phyloP scores from a whole-genome alignment of 352 stramenopile genomes.

The Phytophthora capsici region DNA sequence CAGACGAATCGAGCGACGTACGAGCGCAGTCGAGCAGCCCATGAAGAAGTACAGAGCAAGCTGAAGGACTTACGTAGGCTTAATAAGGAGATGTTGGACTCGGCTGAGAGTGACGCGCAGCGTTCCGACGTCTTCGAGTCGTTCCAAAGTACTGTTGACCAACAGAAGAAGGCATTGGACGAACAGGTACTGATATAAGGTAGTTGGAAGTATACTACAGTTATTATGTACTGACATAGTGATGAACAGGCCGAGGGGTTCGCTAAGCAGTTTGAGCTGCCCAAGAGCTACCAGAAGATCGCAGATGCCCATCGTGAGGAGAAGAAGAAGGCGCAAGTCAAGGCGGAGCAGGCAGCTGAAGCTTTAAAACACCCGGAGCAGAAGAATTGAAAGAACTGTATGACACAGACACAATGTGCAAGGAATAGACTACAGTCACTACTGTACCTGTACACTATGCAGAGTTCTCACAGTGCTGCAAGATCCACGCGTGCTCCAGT shows the following conservation, averaged over 20 bases:
- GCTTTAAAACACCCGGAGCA: constrained; percentile 19
- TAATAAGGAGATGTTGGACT: constrained; percentile 71
- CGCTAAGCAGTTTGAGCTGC: constrained; percentile 79
- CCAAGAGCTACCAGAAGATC: constrained; percentile 72
- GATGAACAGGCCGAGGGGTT: constrained; percentile 60
- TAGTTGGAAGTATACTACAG: not conserved
- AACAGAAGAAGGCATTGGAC: constrained; percentile 76
- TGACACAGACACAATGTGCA: constrained; percentile 32
- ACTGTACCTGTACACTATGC: constrained; percentile 38
- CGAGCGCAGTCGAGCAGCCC: constrained; percentile 59
- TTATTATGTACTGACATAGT: constrained; percentile 2
- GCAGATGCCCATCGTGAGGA: constrained; percentile 56
- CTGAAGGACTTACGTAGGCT: constrained; percentile 61
- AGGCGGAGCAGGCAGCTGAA: constrained; percentile 11
- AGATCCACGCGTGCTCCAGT: constrained; percentile 96
- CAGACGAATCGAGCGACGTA: constrained; percentile 79
- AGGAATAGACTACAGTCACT: constrained; percentile 43
- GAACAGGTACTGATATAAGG: constrained; percentile 43
- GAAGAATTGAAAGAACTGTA: constrained; percentile 19
- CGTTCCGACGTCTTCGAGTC: constrained; percentile 65
- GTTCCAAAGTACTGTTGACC: constrained; percentile 51
- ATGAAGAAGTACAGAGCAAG: constrained; percentile 66
- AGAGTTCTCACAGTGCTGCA: constrained; percentile 59
- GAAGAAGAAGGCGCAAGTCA: constrained; percentile 7
- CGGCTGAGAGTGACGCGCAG: constrained; percentile 53